Conservation (phyloP, 1,284 basidiomycete species). For the Ceratobasidium sp. region DNA sequence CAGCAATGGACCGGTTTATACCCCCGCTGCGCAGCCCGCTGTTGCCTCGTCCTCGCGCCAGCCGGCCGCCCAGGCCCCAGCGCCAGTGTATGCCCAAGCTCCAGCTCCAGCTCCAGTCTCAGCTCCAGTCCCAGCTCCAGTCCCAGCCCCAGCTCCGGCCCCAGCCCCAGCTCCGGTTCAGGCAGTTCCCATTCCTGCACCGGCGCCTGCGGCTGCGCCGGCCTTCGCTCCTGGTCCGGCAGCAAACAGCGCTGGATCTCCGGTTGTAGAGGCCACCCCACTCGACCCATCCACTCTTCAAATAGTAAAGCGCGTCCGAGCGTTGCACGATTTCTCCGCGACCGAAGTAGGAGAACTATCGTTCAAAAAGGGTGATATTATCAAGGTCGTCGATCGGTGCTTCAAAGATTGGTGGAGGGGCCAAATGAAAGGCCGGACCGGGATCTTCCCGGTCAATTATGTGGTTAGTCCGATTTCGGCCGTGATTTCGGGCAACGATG, state of each 20-base stretch:
- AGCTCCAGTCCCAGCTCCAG: constrained; percentile 30
- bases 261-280: constrained; percentile 47
- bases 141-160: constrained; percentile 42
- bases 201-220: constrained; percentile 53
- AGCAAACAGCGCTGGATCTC: constrained; percentile 52
- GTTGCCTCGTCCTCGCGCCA: constrained; percentile 32
- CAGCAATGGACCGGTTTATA: constrained; percentile 22
- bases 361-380: constrained; percentile 93
- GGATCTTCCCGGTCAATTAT: constrained; percentile 99
- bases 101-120: constrained; percentile 43
- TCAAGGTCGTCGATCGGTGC: constrained; percentile 94
- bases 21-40: constrained; percentile 27
- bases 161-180: constrained; percentile 49
- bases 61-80: constrained; percentile 38
- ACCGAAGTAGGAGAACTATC: constrained; percentile 91
- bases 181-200: constrained; percentile 48
- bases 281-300: constrained; percentile 48
- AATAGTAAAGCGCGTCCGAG: constrained; percentile 83
- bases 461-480: constrained; percentile 68
- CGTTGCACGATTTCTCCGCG: constrained; percentile 90
- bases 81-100: constrained; percentile 17
- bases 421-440: constrained; percentile 89
- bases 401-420: constrained; percentile 99
- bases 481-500: constrained; percentile 1
- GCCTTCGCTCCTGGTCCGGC: constrained; percentile 56